Percentiles rank a stretch among this genome's conserved stretches.
phyloP scores from a whole-genome alignment of 2,329 filamentous ascomycete genomes.

The Fusarium stilboides region DNA sequence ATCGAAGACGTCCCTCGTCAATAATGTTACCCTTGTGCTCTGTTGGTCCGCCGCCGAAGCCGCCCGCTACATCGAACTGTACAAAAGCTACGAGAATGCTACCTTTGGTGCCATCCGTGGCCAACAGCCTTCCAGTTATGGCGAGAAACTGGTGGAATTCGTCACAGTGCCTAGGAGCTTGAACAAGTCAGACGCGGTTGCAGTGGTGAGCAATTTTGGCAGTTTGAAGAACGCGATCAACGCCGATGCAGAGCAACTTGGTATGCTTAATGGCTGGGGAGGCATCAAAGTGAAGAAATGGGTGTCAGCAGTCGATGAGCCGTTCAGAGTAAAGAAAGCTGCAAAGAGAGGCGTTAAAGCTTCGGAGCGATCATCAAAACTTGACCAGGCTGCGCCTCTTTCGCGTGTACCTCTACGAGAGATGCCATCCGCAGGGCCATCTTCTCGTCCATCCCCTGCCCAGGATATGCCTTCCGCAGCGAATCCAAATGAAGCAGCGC shows the following conservation, averaged over 20 bases:
- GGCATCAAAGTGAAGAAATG: constrained; percentile 94
- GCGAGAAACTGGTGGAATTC: constrained; percentile 91
- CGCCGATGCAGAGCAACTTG: constrained; percentile 87
- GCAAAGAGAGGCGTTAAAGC: constrained; percentile 62
- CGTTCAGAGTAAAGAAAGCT: constrained; percentile 83
- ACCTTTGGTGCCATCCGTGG: constrained; percentile 85
- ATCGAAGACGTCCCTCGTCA: constrained; percentile 91
- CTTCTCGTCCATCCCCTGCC: constrained; percentile 43
- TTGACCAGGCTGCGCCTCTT: constrained; percentile 59
- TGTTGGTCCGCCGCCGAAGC: constrained; percentile 97
- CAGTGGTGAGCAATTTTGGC: constrained; percentile 92
- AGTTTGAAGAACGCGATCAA: constrained; percentile 90
- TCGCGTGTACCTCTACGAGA: constrained; percentile 60
- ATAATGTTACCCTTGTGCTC: constrained; percentile 91
- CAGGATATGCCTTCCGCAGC: constrained; percentile 17
- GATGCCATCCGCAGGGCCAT: constrained; percentile 51
- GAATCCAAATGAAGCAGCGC: constrained; percentile 26
- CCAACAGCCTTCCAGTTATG: constrained; percentile 85
- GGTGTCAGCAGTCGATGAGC: constrained; percentile 85
- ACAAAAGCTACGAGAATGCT: constrained; percentile 94
- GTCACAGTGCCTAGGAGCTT: constrained; percentile 90
- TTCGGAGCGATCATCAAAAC: constrained; percentile 47
- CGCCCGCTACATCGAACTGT: constrained; percentile 92
- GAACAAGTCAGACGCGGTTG: constrained; percentile 95
- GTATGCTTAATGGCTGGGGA: constrained; percentile 91